Evolutionary conservation across 2,329 filamentous ascomycete genomes (phyloP).

Genomic region (Beauveria rudraprayagi): DNA sequence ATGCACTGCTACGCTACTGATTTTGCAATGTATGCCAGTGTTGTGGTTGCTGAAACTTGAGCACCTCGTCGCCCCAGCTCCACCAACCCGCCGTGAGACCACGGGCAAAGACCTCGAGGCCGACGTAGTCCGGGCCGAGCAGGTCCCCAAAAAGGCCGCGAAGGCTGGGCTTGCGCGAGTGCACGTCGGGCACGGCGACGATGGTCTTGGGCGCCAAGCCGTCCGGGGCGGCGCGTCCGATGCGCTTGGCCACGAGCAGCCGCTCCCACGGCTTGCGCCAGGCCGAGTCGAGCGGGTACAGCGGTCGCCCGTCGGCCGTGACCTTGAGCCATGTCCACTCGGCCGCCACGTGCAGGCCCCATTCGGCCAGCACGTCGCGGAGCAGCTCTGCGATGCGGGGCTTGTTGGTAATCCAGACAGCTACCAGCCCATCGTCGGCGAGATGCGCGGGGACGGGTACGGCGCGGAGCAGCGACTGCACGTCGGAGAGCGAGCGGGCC

Average conservation of each 20-base stretch:
- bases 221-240: conserved; percentile 20
- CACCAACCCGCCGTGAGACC: conserved; percentile 70
- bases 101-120: conserved; percentile 70
- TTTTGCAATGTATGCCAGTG: conserved; percentile 35
- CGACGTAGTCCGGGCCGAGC: conserved; percentile 43
- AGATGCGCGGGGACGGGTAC: conserved; percentile 52
- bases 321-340: conserved; percentile 79
- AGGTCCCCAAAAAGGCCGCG: conserved; percentile 49
- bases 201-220: conserved; percentile 44
- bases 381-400: conserved; percentile 48
- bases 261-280: conserved; percentile 75
- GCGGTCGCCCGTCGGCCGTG: conserved; percentile 54
- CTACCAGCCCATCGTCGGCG: conserved; percentile 49
- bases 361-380: conserved; percentile 53
- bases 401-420: conserved; percentile 74
- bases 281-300: conserved; percentile 48
- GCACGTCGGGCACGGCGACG: conserved; percentile 63
- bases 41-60: conserved; percentile 57
- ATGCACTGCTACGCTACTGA: conserved; percentile 1
- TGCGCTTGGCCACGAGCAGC: conserved; percentile 51
- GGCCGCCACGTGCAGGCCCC: conserved; percentile 56
- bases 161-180: conserved; percentile 71
- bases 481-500: conserved; percentile 36
- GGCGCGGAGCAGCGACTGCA: conserved; percentile 40
- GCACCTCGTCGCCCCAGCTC: conserved; percentile 67